These are phyloP conservation scores for Cladosporium halotolerans DNA, from an alignment of 2,329 filamentous ascomycete genomes.

Conservation along the genomic window DNA sequence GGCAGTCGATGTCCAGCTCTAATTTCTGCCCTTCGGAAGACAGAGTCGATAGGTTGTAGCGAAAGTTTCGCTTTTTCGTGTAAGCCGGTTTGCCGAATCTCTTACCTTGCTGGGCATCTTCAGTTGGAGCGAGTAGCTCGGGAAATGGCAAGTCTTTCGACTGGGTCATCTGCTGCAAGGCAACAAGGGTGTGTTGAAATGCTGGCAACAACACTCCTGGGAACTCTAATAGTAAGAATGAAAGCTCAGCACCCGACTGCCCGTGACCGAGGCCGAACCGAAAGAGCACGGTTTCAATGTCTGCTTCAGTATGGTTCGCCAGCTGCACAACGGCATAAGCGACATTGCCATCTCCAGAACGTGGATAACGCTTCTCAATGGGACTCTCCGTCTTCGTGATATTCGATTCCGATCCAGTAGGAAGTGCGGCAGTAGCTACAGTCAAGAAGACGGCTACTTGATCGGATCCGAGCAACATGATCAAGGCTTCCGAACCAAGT, in stretches of 20 bases:
- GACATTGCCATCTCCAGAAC: background rate
- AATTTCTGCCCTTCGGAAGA: constrained; percentile 15
- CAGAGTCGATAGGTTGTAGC: constrained; percentile 38
- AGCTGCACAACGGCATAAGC: constrained; percentile 6
- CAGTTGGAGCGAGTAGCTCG: constrained; percentile 24
- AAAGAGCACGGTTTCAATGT: constrained; percentile 4
- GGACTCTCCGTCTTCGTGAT: background rate
- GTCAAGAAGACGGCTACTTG: constrained; percentile 25
- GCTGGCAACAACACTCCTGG: constrained; percentile 54
- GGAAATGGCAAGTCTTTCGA: constrained; percentile 26
- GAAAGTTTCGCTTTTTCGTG: constrained; percentile 43
- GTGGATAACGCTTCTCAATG: constrained; percentile 1
- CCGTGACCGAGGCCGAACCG: background rate
- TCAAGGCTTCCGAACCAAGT: constrained; percentile 44
- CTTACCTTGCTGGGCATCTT: constrained; percentile 15
- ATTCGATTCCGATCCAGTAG: background rate
- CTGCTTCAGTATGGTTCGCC: constrained; percentile 1
- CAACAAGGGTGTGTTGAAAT: constrained; percentile 52
- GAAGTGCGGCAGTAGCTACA: constrained; percentile 1
- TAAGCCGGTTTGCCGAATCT: constrained; percentile 47
- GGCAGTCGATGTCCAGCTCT: constrained; percentile 16
- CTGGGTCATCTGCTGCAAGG: constrained; percentile 48
- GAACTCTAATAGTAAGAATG: constrained; percentile 50
- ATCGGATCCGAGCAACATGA: constrained; percentile 43
- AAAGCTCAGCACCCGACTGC: background rate